Evolutionary conservation across 208 protist species (phyloP).

Genomic region (Endotrypanum monterogeii): DNA sequence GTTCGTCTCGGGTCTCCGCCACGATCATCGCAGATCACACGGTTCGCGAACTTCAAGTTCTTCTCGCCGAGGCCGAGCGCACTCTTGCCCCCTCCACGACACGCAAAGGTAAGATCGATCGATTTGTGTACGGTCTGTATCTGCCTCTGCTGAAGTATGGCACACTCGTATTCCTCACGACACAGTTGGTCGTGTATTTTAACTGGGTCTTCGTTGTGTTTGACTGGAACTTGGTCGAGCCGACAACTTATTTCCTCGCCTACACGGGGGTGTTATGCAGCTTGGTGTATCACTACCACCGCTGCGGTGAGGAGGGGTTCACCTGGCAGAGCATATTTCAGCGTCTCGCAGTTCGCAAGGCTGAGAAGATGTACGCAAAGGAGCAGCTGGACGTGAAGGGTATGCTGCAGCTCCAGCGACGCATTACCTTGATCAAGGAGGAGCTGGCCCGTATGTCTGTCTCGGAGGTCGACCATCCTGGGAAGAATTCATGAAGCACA

Average conservation of each 20-base stretch:
- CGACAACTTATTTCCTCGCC: conserved; percentile 82
- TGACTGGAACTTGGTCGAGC: conserved; percentile 89
- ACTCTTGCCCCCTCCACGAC: conserved; percentile 14
- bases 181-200: conserved; percentile 76
- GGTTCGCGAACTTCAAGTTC: conserved; percentile 32
- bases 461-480: conserved; percentile 15
- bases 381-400: conserved; percentile 32
- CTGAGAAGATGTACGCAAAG: conserved; percentile 40
- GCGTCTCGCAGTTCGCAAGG: conserved; percentile 33
- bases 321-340: conserved; percentile 60
- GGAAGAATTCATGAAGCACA: neutral
- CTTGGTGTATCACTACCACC: conserved; percentile 73
- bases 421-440: conserved; percentile 30
- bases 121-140: conserved; percentile 35
- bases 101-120: conserved; percentile 43
- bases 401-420: conserved; percentile 38
- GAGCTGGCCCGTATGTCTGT: conserved; percentile 31
- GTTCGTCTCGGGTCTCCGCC: neutral
- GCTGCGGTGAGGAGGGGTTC: conserved; percentile 47
- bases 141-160: conserved; percentile 55
- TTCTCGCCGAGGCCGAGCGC: conserved; percentile 34
- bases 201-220: conserved; percentile 89
- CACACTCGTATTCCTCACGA: conserved; percentile 40
- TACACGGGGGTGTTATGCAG: conserved; percentile 65
- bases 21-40: conserved; percentile 33